Base-by-base conservation (phyloP, 2,329 filamentous ascomycete species). In the Aspergillus eucalypticola region DNA sequence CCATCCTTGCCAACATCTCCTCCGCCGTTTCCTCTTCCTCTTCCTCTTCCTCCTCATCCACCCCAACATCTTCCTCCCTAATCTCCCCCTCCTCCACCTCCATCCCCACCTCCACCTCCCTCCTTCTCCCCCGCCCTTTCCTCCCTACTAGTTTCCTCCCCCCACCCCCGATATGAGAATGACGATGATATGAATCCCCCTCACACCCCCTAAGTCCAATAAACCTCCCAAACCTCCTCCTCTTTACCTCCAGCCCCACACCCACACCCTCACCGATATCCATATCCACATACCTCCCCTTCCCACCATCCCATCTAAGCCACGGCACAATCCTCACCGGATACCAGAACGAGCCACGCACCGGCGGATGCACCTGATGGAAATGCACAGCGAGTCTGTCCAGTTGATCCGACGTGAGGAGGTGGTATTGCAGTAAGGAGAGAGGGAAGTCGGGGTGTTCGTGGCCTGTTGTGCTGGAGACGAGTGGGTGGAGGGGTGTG, bases 351-450 rank as follows among this genome's bases (percentile, higher is more conserved):
- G 75, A 76, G 21, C 71, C 69, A 0, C 61, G 64, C 0, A 69
- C 51, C 0, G 78, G 69, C 0, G 77, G 78, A 46, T 69, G 71
- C 5, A 75, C 69, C 56, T 81, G 79, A 59, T 81, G 77, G 60
- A 76, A 81, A 64, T 76, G 73, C 0, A 68, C 59, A 10, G 78
- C 77, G 0, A 81, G 72, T n/a, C 67, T 61, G 57, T 81, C 78
- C 3, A 80, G 71, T 62, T 80, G 75, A 1, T 60, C 42, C 10
- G 71, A 67, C 1, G 78, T 79, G 29, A 81, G 72, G 7, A 80
- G 70, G 57, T 79, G 73, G 64, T 74, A 80, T 19, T 75, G 66
- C 0, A 80, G 67, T 3, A 79, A 52, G 0, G 66, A 74, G 2
- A 15, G 53, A 0, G 79, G 79, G 61, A 80, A 81, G 4, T 68